Base-by-base conservation (phyloP, 2,329 filamentous ascomycete genomes). In the Ascochyta koolunga region DNA sequence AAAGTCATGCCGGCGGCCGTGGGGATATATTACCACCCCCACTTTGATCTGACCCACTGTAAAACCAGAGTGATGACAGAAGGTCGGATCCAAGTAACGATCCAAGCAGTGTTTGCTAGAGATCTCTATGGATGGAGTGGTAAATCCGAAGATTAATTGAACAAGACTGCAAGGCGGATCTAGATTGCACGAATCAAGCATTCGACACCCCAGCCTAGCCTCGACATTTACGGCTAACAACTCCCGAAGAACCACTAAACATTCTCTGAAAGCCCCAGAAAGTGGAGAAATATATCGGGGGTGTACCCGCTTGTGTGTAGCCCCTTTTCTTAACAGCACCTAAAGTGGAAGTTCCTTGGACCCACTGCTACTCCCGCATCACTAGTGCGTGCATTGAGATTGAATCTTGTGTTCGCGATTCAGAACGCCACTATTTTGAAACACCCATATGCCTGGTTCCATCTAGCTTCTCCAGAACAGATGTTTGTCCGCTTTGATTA, bases 321-420 rank as follows among this genome's bases (percentile, higher is more conserved):
- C 50, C 27, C 50, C 50, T 47, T 24, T 31, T 43, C n/a, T 47
- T 47, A 10, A 42, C 24, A 25, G 19, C 10, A 37, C 37, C 32
- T 4, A 24, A 53, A 25, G 7, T 3, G 32, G 50, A 6, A 52
- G 19, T 37, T 32, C 2, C 38, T 37, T 43, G 25, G 42, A 42
- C 42, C 40, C 50, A 47, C 50, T 22, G 18, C 39, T 35, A 46
- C 31, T 18, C 15, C 41, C 31, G 6, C 15, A 24, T 21, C 31
- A 32, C 32, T 53, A 53, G 50, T 37, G 25, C 24, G 35, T 37
- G 43, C 43, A 25, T 47, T 42, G 9, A 53, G 15, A 47, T 53
- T 53, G 33, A 24, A 22, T 24, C 8, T 5, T 24, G n/a, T 19
- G 27, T 15, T 40, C 15, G 33, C 16, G 4, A 16, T 48, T 48